Evolutionary conservation across 129 eudicot genomes (phyloP).

Genomic region (Flaveria bidentis): DNA sequence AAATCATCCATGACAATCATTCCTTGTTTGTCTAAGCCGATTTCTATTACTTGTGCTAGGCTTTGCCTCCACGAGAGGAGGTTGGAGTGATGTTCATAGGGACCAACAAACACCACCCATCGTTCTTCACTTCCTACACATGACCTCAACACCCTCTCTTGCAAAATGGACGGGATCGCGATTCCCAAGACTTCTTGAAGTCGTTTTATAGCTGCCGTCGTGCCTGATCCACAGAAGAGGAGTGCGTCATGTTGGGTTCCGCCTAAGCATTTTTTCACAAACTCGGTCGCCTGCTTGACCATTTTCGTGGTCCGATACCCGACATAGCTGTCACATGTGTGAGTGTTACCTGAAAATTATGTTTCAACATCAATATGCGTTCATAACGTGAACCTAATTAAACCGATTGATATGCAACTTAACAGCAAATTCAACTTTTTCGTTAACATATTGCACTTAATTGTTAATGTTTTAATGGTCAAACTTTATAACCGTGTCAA

Average conservation of each 20-base stretch:
- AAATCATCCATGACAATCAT: conserved; percentile 52
- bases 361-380: background rate
- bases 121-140: conserved; percentile 48
- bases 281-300: conserved; percentile 50
- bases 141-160: conserved; percentile 43
- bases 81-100: conserved; percentile 90
- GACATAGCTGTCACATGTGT: conserved; percentile 79
- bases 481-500: no score
- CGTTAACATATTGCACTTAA: no score
- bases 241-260: conserved; percentile 61
- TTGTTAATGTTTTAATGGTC: no score
- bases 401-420: background rate
- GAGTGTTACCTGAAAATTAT: conserved; percentile 62
- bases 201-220: conserved; percentile 75
- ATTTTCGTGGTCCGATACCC: conserved; percentile 56
- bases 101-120: conserved; percentile 93
- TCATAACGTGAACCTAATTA: background rate
- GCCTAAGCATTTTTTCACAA: conserved; percentile 70
- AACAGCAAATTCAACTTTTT: background rate
- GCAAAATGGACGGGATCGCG: conserved; percentile 50
- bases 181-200: conserved; percentile 87
- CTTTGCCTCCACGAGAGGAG: conserved; percentile 77
- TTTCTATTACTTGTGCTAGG: conserved; percentile 83
- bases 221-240: conserved; percentile 76
- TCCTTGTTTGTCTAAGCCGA: conserved; percentile 56